Evolutionary conservation across 1,284 basidiomycete genomes (phyloP), one percentile per base, ranked within the genome.

Genomic region (Meira nashicola): DNA sequence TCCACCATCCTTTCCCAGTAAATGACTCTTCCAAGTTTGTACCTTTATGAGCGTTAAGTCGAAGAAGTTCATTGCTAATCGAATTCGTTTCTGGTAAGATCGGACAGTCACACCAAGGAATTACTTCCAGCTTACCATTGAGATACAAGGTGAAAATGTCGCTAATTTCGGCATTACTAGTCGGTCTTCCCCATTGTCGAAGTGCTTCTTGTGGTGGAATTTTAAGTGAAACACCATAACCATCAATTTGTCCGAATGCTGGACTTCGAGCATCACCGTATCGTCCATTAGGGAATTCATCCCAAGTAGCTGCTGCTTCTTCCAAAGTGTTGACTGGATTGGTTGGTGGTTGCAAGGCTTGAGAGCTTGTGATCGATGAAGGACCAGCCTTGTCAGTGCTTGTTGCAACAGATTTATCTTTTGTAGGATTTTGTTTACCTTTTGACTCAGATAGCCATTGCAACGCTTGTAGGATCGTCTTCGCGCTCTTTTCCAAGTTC

Each of bases 401-500:
- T 14, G 25, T 21, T 48, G 17, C 46, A 48, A 8, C 21, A 48
- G 46, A 23, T 23, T 5, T 23, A 25, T 7, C 25, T 15, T 41
- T n/a, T 53, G 19, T 11, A 6, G 12, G 38, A 39, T 23, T 28
- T 37, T 14, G 28, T 5, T 33, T 25, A 19, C 11, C 23, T 21
- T 39, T 39, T 6, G 23, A 8, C 2, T 19, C 38, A 4, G n/a
- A 28, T 23, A 56, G 41, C 66, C 68, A 71, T 2, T 63, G 63
- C 5, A 72, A 41, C 0, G 59, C 63, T 6, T 66, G 90, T 50
- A 98, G 81, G 5, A 97, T 87, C n/a, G 86, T 85, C 55, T 88
- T 87, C 6, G 97, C 88, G 67, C 92, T 95, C 82, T 92, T 94
- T 79, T 99, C 95, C 15, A 99, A 84, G 79, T 99, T 99, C 66